Base-by-base conservation (phyloP, 2,329 filamentous ascomycete species). In the Colletotrichum lini region DNA sequence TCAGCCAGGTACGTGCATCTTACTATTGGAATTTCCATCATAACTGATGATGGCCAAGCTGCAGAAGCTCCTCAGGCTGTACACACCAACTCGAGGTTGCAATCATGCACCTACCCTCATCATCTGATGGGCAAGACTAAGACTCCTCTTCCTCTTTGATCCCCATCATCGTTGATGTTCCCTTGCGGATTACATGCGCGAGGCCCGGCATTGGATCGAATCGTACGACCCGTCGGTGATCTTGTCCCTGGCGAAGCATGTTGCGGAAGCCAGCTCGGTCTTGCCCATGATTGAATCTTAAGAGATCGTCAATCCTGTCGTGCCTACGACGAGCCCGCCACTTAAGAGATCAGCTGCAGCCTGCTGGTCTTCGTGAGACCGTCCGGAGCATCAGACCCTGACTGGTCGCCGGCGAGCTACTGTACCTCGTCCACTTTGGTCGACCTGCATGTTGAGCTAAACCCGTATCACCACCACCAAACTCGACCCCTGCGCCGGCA, bases 391-490 rank as follows among this genome's bases (percentile, higher is more conserved):
- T 50, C 15, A n/a, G 44, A 72, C 38, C 47, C 42, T 58, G 50
- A 52, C 40, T 53, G 45, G 68, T 26, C 18, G 52, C 21, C 54
- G 49, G 63, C 35, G 42, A 44, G 57, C 47, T 71, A 67, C 57
- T 71, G 58, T 71, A 61, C 56, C 54, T 69, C 69, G 49, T 49
- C 72, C 58, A 26, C 26, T 73, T 72, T 58, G 64, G 42, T 65
- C 69, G 53, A 69, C 56, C 21, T 72, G 69, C 72, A 73, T 73
- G 23, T 50, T 56, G 50, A 57, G 64, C 68, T 67, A 67, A 69
- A 70, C 66, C 66, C 61, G 69, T 69, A 64, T 64, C 59, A 72
- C 65, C 53, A 44, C 42, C 52, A 57, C 54, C 69, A 42, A 42
- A 54, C 50, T 42, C 45, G 26, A 72, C 52, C 65, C 69, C 69